Conservation (phyloP, 805 yeast genomes). For the Schizosaccharomyces octosporus region DNA sequence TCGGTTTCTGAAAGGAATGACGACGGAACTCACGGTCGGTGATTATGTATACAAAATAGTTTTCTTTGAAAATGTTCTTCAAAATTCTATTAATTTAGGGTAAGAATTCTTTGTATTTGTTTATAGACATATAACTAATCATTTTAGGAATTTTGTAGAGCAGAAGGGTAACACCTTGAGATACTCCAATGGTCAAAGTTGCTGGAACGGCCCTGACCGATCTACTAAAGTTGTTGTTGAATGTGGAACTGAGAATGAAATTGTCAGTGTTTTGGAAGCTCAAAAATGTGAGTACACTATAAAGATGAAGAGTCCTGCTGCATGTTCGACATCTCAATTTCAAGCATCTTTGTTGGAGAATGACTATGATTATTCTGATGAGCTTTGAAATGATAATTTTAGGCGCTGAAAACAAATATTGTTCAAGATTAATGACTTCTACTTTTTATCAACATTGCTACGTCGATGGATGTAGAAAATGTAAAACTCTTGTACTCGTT, state of each 20-base stretch:
- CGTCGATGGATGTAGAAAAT: no score
- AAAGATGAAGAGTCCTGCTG: constrained; percentile 13
- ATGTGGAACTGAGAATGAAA: constrained; percentile 37
- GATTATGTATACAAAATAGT: constrained; percentile 48
- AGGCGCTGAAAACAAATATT: no score
- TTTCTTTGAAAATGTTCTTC: constrained; percentile 30
- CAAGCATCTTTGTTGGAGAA: not conserved
- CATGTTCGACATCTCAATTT: constrained; percentile 7
- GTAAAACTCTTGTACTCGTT: no score
- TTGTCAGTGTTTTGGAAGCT: constrained; percentile 58
- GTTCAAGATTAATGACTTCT: no score
- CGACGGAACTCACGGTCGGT: constrained; percentile 29
- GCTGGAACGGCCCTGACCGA: constrained; percentile 89
- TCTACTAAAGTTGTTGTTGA: constrained; percentile 35
- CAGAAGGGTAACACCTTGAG: constrained; percentile 15
- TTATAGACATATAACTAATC: constrained; percentile 7
- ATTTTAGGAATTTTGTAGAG: constrained; percentile 9
- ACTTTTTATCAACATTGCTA: no score
- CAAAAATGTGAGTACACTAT: constrained; percentile 65
- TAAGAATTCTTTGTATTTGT: constrained; percentile 14
- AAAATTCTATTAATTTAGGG: constrained; percentile 22
- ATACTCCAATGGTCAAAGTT: constrained; percentile 43
- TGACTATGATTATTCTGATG: no score
- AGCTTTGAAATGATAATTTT: no score
- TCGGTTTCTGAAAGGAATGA: constrained; percentile 27